Conservation (phyloP, 805 yeast genomes). For the Ogataea nitratoaversa region DNA sequence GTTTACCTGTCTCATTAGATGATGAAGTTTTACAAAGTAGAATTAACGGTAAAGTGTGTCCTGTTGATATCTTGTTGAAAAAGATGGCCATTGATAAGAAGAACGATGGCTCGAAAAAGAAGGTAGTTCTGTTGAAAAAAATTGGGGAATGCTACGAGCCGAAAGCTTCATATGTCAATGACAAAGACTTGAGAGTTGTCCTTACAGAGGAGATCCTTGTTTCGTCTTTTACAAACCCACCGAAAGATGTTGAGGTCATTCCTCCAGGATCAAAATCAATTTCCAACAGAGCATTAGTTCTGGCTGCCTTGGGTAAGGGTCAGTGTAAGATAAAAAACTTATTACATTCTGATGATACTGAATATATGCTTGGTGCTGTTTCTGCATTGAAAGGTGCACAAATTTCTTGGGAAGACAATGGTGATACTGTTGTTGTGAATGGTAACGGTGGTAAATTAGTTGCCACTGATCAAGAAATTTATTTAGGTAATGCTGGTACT, state of each 20-base stretch:
- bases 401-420: conserved; percentile 79
- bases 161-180: conserved; percentile 79
- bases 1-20: conserved; percentile 73
- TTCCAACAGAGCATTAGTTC: conserved; percentile 87
- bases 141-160: conserved; percentile 90
- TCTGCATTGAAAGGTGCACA: conserved; percentile 74
- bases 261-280: conserved; percentile 99
- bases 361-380: conserved; percentile 89
- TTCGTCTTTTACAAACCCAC: conserved; percentile 43
- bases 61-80: conserved; percentile 67
- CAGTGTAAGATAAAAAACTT: conserved; percentile 78
- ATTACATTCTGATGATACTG: conserved; percentile 94
- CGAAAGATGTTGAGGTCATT: conserved; percentile 42
- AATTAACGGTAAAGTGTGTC: conserved; percentile 65
- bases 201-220: conserved; percentile 79
- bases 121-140: conserved; percentile 74
- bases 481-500: conserved; percentile 96
- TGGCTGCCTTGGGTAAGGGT: conserved; percentile 90
- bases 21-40: conserved; percentile 71
- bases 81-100: conserved; percentile 97
- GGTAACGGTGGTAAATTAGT: conserved; percentile 79
- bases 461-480: conserved; percentile 64
- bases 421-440: conserved; percentile 79
- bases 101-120: conserved; percentile 88
- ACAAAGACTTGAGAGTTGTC: conserved; percentile 74